Evolutionary conservation across 2,329 filamentous ascomycete genomes (phyloP), one percentile per base, ranked within the genome.

Genomic region (Pseudogymnoascus sp.): DNA sequence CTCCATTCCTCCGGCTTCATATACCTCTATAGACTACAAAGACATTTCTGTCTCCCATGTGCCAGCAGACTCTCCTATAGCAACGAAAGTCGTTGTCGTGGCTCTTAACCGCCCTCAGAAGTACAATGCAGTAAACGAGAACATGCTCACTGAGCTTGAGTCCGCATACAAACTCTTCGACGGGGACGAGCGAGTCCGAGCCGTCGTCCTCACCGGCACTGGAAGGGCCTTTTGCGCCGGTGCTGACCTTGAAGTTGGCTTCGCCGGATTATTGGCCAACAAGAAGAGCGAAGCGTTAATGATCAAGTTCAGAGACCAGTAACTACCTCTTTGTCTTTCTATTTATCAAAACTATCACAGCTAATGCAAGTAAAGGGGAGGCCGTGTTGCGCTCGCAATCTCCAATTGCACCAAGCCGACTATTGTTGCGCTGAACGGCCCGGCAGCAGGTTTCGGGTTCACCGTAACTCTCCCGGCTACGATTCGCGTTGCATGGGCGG

Each of bases 81-180:
- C 82, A 13, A 89, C 86, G 0, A 81, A 81, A 14, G 80, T 89
- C 61, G 79, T 90, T 60, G 73, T 89, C 66, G 73, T 90, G 35
- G 82, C 82, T 1, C 80, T 90, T 42, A 79, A 88, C 75, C 83
- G 88, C 16, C 88, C 87, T 0, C 73, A 76, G 10, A 84, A 84
- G 64, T 80, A 86, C 75, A 90, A 91, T 80, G 87, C 85, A 65
- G 90, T 90, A 74, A 90, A 86, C 2, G 76, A 80, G 19, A 77
- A 75, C 13, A 90, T 90, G 85, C 81, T 82, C 69, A 70, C 75
- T 14, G 86, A 87, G 68, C 78, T 91, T 31, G 80, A 84, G 64
- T 67, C 74, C 2, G 83, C 82, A 53, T 82, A 82, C 70, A 71
- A 74, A 62, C 71, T 80, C 7, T 76, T 86, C 29, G 81, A 82